These are phyloP conservation scores for Nannizziopsis arthrosporioides DNA, from an alignment of 2,329 filamentous ascomycete species.

Conservation along the genomic window DNA sequence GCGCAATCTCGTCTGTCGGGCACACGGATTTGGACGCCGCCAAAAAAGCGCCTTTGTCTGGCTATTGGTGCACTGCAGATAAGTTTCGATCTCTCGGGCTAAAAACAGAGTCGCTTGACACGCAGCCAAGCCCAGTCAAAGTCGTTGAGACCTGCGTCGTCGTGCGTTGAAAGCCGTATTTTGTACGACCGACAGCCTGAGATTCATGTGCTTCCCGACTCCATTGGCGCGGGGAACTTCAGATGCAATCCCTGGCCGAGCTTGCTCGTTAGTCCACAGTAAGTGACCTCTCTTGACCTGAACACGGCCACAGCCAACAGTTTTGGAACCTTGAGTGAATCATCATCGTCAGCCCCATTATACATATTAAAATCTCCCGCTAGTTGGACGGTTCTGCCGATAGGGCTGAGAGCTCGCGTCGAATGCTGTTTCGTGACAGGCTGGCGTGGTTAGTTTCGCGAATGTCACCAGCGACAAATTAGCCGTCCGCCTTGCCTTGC, in stretches of 20 bases:
- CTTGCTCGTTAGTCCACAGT: not conserved
- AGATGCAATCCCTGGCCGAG: not conserved
- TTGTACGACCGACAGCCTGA: not conserved
- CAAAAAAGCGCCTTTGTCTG: no score
- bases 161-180: not conserved
- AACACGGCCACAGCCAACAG: not conserved
- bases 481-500: not conserved
- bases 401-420: conserved; percentile 7
- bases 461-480: not conserved
- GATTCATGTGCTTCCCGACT: not conserved
- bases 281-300: not conserved
- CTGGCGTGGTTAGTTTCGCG: no score
- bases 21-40: no score
- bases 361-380: not conserved
- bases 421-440: not conserved
- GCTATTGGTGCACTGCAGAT: no score
- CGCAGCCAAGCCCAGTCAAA: no score
- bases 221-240: not conserved
- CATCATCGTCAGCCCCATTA: not conserved
- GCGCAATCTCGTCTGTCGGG: no score
- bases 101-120: no score
- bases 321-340: not conserved
- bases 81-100: no score
- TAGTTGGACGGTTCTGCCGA: conserved; percentile 8
- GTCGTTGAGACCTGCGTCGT: no score